Base-by-base conservation (phyloP, 108 stramenopile species). In the Seminavis robusta region DNA sequence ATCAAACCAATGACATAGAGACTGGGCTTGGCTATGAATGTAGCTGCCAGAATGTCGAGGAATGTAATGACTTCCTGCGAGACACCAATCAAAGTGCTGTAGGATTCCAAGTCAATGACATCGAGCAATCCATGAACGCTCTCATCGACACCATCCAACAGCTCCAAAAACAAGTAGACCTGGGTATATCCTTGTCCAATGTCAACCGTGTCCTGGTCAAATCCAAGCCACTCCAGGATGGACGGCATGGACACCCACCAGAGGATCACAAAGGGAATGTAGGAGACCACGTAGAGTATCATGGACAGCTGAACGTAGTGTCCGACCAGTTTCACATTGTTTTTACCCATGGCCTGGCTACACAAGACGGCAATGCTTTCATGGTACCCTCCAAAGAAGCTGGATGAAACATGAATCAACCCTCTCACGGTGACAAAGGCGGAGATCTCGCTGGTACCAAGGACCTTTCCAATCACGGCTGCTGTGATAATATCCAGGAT, bases 281-380 rank as follows among this genome's bases (percentile, higher is more conserved):
- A 50, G 8, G 39, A 36, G n/a, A n/a, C n/a, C 0, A 54, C 17
- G 33, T 78, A 83, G 10, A 69, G 48, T 6, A 83, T 48, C 15
- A 65, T 42, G 17, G 69, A 42, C 2, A 83, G n/a, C 39, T 83
- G 82, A 9, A 83, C 43, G 47, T 81, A 81, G 56, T 83, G 70
- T 15, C 86, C 86, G 10, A 74, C 68, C 38, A 83, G 31, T n/a
- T 59, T 33, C 47, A 81, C 30, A 54, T 81, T 81, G 36, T 51
- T 55, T 4, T 77, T 80, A 53, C 86, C 86, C 25, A 81, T 49
- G 3, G 86, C 82, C 20, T 88, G 82, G 24, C 54, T 56, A 19
- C 42, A 43, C 5, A 43, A 21, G 1, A 30, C 32, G 31, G 1
- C 17, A 8, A 44, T n/a, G 21, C 69, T 64, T 46, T 66, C 60